phyloP scores from a whole-genome alignment of 1,284 basidiomycete genomes.

The Psilocybe mexicana region DNA sequence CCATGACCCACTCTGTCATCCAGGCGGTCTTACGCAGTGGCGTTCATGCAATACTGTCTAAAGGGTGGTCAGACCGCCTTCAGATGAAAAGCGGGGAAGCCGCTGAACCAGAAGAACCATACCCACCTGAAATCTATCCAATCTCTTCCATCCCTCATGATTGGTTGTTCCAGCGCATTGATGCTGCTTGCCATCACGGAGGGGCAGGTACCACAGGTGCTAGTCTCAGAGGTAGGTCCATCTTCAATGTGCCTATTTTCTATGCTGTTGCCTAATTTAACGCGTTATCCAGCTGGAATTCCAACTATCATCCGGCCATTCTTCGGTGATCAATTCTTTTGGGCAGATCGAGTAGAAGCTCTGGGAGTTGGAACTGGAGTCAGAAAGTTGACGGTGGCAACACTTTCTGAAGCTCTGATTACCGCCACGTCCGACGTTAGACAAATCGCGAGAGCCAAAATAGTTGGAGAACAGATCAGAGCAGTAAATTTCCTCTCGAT shows the following conservation, averaged over 20 bases:
- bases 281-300: constrained; percentile 69
- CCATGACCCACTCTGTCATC: constrained; percentile 88
- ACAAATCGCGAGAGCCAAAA: constrained; percentile 83
- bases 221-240: constrained; percentile 73
- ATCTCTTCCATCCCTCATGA: constrained; percentile 93
- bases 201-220: constrained; percentile 97
- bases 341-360: constrained; percentile 93
- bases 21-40: constrained; percentile 86
- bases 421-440: constrained; percentile 85
- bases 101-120: constrained; percentile 62
- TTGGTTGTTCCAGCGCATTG: constrained; percentile 93
- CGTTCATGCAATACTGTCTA: constrained; percentile 90
- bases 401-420: constrained; percentile 74
- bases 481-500: constrained; percentile 45
- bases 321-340: constrained; percentile 98
- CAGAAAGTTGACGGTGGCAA: constrained; percentile 80
- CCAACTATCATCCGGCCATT: constrained; percentile 97
- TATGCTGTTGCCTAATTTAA: constrained; percentile 5
- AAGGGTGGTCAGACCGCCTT: constrained; percentile 97
- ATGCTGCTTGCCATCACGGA: constrained; percentile 97
- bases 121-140: constrained; percentile 78
- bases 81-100: constrained; percentile 63
- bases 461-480: constrained; percentile 84
- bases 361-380: constrained; percentile 88
- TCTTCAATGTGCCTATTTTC: no score